Evolutionary conservation across 306 rosid species (phyloP).

Genomic region (Myrica gale): DNA sequence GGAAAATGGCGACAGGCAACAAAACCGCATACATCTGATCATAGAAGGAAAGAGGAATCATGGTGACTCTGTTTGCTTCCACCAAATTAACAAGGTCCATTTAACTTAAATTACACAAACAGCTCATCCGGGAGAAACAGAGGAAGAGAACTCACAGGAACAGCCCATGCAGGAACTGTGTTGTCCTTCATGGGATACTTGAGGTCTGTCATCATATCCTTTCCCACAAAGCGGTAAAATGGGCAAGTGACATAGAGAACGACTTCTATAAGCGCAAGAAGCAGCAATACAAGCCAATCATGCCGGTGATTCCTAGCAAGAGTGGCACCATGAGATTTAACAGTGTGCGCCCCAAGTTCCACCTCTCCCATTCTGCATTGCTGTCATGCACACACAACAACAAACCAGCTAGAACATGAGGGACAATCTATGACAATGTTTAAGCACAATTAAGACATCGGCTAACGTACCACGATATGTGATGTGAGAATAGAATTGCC

Average conservation of each 20-base stretch:
- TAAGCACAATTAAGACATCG: too few species aligned
- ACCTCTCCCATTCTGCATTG: slow-evolving; percentile 35
- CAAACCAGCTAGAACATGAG: not conserved
- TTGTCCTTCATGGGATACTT: slow-evolving; percentile 72
- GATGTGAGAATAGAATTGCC: too few species aligned
- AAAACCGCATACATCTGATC: slow-evolving; percentile 73
- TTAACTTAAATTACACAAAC: not conserved
- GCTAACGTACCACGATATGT: too few species aligned
- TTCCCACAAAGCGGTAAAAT: slow-evolving; percentile 83
- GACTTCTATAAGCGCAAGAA: slow-evolving; percentile 57
- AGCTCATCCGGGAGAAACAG: not conserved
- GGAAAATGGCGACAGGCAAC: slow-evolving; percentile 68
- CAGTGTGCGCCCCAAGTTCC: slow-evolving; percentile 56
- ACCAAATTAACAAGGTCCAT: not conserved
- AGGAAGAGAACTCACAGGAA: slow-evolving; percentile 58
- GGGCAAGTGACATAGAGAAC: slow-evolving; percentile 53
- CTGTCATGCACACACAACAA: slow-evolving; percentile 11
- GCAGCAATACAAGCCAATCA: slow-evolving; percentile 80
- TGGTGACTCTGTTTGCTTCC: slow-evolving; percentile 8
- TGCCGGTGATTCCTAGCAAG: slow-evolving; percentile 66
- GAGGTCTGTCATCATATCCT: slow-evolving; percentile 90
- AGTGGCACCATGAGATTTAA: slow-evolving; percentile 78
- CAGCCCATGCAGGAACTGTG: slow-evolving; percentile 92
- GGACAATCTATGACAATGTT: too few species aligned
- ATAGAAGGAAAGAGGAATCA: slow-evolving; percentile 20